Percentiles rank a stretch among this genome's conserved stretches.
Evolutionary conservation across 139 green algal genomes (phyloP).

Genomic region (Closterium sp.): DNA sequence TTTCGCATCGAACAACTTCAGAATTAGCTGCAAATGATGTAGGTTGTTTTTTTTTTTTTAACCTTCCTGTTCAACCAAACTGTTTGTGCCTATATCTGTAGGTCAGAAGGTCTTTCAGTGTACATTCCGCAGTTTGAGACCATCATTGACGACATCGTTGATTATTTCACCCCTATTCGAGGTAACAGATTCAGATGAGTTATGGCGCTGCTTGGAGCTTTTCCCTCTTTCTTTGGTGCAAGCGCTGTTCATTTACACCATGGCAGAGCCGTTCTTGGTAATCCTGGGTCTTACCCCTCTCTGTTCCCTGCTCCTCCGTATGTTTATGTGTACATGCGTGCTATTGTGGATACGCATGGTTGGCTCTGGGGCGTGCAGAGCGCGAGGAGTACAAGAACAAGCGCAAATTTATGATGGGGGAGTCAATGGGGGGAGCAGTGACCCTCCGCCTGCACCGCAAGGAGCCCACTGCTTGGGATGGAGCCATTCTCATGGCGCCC

Average conservation of each 20-base stretch:
- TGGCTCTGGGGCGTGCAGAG: conserved; percentile 6
- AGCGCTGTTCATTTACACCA: background rate
- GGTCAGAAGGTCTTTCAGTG: conserved; percentile 9
- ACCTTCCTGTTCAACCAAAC: background rate
- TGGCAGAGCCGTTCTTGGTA: too few relatives aligned
- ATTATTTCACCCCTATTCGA: conserved; percentile 8
- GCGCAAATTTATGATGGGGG: conserved; percentile 35
- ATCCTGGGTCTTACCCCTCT: too few relatives aligned
- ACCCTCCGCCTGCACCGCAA: conserved; percentile 16
- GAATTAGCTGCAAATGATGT: background rate
- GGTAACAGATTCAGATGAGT: background rate
- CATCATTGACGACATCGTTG: background rate
- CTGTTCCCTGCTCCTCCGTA: background rate
- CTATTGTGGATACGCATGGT: background rate
- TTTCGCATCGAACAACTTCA: background rate
- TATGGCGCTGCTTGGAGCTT: background rate
- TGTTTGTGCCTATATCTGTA: background rate
- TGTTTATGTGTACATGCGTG: background rate
- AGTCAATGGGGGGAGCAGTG: conserved; percentile 41
- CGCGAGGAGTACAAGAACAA: conserved; percentile 32
- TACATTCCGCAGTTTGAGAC: conserved; percentile 4
- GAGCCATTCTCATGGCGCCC: conserved; percentile 37
- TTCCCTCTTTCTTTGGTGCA: background rate
- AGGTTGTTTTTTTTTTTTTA: background rate
- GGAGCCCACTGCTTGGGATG: conserved; percentile 22